Percentiles rank a stretch among this genome's conserved stretches.
phyloP scores from a whole-genome alignment of 2,329 filamentous ascomycete species.

The Phaeosphaeriaceae sp. region DNA sequence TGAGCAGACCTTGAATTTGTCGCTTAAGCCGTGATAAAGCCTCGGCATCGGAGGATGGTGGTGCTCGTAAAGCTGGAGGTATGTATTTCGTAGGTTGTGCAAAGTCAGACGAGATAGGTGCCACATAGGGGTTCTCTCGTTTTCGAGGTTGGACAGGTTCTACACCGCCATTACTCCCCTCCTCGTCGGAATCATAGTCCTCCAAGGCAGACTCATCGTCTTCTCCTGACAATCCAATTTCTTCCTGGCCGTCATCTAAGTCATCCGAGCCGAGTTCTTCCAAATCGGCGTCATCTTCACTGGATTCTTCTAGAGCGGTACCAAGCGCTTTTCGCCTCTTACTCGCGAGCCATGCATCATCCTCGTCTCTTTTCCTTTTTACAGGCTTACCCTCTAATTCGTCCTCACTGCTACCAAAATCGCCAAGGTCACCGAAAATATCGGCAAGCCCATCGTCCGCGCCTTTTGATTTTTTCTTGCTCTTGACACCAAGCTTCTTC shows the following conservation, averaged over 20 bases:
- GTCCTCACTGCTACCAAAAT: conserved; percentile 53
- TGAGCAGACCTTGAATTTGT: conserved; percentile 86
- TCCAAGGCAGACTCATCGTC: conserved; percentile 21
- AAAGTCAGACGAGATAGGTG: conserved; percentile 62
- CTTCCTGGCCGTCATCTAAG: conserved; percentile 19
- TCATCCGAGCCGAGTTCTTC: conserved; percentile 20
- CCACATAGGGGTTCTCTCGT: conserved; percentile 87
- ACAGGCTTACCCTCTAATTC: conserved; percentile 52
- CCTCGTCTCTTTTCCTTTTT: conserved; percentile 65
- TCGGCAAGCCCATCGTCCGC: conserved; percentile 85
- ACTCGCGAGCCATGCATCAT: conserved; percentile 64
- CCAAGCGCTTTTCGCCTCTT: conserved; percentile 61
- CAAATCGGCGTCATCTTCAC: conserved; percentile 34
- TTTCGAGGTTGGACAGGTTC: conserved; percentile 48
- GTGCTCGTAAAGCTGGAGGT: conserved; percentile 79
- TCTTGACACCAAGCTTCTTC: conserved; percentile 82
- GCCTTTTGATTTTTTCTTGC: conserved; percentile 71
- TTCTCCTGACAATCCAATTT: conserved; percentile 40
- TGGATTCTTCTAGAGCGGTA: conserved; percentile 18
- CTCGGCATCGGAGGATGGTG: conserved; percentile 69
- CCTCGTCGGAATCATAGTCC: conserved; percentile 19
- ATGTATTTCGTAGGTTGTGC: conserved; percentile 74
- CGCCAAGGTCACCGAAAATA: conserved; percentile 70
- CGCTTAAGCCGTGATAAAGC: conserved; percentile 72
- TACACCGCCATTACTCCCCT: conserved; percentile 24